These are phyloP conservation scores for Leptodermis oblonga DNA, from an alignment of 257 asterid genomes.

Conservation along the genomic window DNA sequence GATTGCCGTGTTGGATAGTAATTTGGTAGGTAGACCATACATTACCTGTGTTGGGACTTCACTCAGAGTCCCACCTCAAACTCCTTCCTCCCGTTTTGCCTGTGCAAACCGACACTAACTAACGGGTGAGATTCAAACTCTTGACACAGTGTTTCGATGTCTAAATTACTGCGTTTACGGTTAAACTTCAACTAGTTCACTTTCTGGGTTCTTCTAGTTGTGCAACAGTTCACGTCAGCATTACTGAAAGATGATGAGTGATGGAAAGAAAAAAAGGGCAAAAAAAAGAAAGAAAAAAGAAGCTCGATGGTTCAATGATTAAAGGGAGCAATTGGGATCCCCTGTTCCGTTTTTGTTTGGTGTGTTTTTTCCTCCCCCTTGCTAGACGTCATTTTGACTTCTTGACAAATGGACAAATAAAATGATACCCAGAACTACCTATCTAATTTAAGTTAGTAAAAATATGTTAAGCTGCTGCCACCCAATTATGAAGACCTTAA, in stretches of 20 bases:
- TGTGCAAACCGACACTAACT: not conserved
- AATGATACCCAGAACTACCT: not conserved
- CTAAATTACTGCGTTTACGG: no score
- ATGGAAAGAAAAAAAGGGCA: not conserved
- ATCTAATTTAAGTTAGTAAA: constrained; percentile 3
- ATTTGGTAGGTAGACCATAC: not conserved
- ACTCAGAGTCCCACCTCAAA: not conserved
- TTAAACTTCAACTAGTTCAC: no score
- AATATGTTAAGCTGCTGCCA: constrained; percentile 6
- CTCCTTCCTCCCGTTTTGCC: not conserved
- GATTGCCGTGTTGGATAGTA: constrained; percentile 17
- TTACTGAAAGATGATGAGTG: not conserved
- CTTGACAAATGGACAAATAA: not conserved
- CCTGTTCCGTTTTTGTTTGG: not conserved
- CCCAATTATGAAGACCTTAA: constrained; percentile 1
- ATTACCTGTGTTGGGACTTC: no score
- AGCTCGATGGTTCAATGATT: constrained; percentile 3
- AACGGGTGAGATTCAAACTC: no score
- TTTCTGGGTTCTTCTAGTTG: not conserved
- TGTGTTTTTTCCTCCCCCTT: not conserved
- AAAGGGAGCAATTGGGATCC: constrained; percentile 1
- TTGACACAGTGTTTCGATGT: no score
- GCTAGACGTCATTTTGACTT: not conserved
- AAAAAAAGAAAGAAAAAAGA: not conserved
- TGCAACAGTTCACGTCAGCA: not conserved